phyloP scores from a whole-genome alignment of 345 rosid species.

The Nephelium lappaceum region DNA sequence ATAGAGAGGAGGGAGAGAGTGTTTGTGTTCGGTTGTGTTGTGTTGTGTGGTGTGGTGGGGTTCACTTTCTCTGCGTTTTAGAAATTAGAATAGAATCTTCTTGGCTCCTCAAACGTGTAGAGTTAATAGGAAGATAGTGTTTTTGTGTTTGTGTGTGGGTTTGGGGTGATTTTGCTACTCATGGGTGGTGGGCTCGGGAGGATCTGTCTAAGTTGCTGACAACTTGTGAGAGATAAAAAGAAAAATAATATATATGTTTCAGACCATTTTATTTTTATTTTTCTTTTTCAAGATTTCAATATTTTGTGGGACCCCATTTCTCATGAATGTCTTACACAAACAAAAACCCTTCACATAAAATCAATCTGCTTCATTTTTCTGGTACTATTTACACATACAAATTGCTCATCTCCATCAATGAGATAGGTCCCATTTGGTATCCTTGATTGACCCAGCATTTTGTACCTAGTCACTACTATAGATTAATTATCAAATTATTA shows the following conservation, averaged over 20 bases:
- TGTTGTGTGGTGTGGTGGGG: constrained; percentile 34
- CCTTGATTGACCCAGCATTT: constrained; percentile 27
- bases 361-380: constrained; percentile 14
- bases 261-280: not conserved
- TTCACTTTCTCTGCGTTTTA: constrained; percentile 45
- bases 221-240: constrained; percentile 33
- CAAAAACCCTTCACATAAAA: constrained; percentile 21
- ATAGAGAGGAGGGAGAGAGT: constrained; percentile 7
- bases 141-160: constrained; percentile 13
- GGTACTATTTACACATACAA: constrained; percentile 7
- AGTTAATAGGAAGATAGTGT: constrained; percentile 8
- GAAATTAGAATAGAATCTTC: constrained; percentile 69
- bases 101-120: constrained; percentile 35
- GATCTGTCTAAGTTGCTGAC: constrained; percentile 55
- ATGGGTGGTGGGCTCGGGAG: constrained; percentile 53
- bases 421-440: constrained; percentile 27
- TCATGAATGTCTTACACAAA: constrained; percentile 25
- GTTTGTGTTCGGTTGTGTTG: not conserved
- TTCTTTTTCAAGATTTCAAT: constrained; percentile 39
- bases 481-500: constrained; percentile 21
- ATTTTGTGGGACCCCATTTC: constrained; percentile 17
- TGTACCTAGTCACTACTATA: constrained; percentile 16
- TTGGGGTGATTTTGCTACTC: constrained; percentile 26
- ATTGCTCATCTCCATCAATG: constrained; percentile 31
- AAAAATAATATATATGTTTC: not conserved